Percentiles rank a stretch among this genome's conserved stretches.
Conservation (phyloP, 441 rosid species). For the Gossypium gossypioides region DNA sequence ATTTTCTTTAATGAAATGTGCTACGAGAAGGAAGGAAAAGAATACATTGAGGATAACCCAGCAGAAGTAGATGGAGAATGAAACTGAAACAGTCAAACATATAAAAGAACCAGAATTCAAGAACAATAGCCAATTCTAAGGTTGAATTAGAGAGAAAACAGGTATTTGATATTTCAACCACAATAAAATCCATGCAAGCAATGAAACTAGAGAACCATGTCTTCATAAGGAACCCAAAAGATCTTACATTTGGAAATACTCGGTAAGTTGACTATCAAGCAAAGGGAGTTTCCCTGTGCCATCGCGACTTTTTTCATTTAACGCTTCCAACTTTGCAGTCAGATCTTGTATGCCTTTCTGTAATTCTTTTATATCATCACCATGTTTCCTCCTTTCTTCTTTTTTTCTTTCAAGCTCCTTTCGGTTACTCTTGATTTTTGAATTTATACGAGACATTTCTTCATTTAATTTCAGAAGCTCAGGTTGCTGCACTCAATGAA, state of each 20-base stretch:
- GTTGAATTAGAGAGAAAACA: background rate
- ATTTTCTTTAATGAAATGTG: background rate
- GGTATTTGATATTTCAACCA: background rate
- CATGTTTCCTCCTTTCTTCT: conserved; percentile 68
- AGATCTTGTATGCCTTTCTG: conserved; percentile 68
- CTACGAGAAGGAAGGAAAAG: background rate
- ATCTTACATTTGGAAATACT: conserved; percentile 82
- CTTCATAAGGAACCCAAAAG: conserved; percentile 7
- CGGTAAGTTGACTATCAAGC: conserved; percentile 67
- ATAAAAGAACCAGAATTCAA: background rate
- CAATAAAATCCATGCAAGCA: background rate
- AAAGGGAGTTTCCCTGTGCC: conserved; percentile 70
- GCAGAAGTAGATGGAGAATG: background rate
- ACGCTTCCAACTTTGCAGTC: conserved; percentile 56
- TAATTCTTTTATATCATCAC: conserved; percentile 54
- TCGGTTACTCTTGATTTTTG: conserved; percentile 70
- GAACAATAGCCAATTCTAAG: background rate
- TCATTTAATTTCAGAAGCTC: conserved; percentile 82
- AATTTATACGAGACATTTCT: conserved; percentile 69
- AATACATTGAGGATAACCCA: background rate
- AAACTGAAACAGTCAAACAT: background rate
- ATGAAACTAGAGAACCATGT: background rate
- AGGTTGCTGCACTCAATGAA: conserved; percentile 54
- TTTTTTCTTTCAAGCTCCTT: conserved; percentile 75
- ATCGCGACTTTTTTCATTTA: conserved; percentile 74